These are phyloP conservation scores for Apiospora kogelbergensis DNA, from an alignment of 2,329 filamentous ascomycete species.

Conservation along the genomic window DNA sequence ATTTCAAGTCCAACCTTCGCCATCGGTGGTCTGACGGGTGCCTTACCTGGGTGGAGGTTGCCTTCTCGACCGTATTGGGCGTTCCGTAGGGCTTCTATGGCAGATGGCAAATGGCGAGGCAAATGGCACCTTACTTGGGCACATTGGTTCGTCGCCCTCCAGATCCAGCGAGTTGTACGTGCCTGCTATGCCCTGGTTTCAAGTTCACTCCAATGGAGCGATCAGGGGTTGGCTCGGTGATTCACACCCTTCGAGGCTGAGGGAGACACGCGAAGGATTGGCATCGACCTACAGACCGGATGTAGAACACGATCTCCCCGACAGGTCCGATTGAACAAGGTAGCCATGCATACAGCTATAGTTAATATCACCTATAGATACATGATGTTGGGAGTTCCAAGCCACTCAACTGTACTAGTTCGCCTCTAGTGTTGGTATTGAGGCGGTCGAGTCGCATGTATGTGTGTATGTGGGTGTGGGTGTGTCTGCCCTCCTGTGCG, in stretches of 20 bases:
- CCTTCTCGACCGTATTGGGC: neutral
- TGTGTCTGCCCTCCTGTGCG: neutral
- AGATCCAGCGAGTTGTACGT: neutral
- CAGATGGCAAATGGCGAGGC: neutral
- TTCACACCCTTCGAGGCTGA: conserved; percentile 5
- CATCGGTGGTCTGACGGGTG: neutral
- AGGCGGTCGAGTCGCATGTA: neutral
- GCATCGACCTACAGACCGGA: neutral
- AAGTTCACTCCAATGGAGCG: neutral
- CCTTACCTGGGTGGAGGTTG: neutral
- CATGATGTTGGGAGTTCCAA: neutral
- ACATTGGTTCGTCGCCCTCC: neutral
- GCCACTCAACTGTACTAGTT: neutral
- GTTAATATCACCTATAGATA: neutral
- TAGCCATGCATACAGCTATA: conserved; percentile 1
- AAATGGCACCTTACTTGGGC: neutral
- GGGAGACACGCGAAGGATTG: neutral
- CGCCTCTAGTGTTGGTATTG: neutral
- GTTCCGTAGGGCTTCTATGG: neutral
- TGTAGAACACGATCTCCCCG: conserved; percentile 4
- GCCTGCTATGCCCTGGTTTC: neutral
- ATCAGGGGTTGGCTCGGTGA: conserved; percentile 3
- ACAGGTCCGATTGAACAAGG: conserved; percentile 5
- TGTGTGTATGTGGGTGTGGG: neutral
- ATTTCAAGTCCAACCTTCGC: neutral